Percentiles rank a stretch among this genome's conserved stretches.
Evolutionary conservation across 306 rosid genomes (phyloP).

Genomic region (Spatholobus suberectus): DNA sequence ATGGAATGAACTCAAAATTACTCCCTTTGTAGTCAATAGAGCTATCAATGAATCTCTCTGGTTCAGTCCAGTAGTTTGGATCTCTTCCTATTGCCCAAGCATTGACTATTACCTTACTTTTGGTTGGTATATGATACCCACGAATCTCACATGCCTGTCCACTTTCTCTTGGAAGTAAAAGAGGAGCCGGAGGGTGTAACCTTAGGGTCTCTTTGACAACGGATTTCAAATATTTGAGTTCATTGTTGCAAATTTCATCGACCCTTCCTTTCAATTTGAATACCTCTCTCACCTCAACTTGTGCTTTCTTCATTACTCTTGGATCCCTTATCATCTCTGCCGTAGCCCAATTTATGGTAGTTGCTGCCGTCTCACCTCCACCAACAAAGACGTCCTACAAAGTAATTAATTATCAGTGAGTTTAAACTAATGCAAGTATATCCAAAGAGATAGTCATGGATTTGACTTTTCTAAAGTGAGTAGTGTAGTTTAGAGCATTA

Average conservation of each 20-base stretch:
- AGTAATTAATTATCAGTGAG: background rate
- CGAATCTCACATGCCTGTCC: background rate
- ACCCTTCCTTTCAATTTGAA: background rate
- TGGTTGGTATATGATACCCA: background rate
- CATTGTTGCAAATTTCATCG: background rate
- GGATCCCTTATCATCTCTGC: background rate
- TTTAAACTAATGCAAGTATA: too few species aligned
- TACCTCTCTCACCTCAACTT: background rate
- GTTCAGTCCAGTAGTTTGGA: background rate
- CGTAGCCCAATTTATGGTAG: background rate
- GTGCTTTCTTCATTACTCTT: background rate
- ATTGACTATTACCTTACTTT: background rate
- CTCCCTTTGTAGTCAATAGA: background rate
- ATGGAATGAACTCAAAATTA: background rate
- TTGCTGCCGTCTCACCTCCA: constrained; percentile 31
- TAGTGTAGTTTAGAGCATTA: too few species aligned
- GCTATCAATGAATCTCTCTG: background rate
- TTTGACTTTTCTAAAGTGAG: too few species aligned
- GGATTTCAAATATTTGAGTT: background rate
- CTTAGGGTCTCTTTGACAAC: background rate
- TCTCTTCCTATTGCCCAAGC: background rate
- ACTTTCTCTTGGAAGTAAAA: background rate
- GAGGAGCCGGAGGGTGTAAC: background rate
- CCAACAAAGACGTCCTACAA: constrained; percentile 24
- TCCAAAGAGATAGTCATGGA: too few species aligned